phyloP scores from a whole-genome alignment of 2,329 filamentous ascomycete species.

The Paecilomyces dactylethromorphus region DNA sequence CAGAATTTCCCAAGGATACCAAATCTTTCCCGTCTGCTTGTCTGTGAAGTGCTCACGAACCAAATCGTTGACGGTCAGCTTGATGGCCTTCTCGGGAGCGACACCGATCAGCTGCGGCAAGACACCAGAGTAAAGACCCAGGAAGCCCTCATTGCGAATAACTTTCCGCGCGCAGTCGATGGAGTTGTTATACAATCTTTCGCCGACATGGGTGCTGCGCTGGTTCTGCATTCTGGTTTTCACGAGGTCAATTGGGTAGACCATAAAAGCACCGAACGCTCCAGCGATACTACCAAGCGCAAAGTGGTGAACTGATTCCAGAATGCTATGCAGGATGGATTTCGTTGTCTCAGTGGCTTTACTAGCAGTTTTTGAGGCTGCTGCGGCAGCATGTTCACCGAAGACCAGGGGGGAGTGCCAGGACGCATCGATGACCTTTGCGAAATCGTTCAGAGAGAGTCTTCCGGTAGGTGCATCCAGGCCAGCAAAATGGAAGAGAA shows the following conservation, averaged over 20 bases:
- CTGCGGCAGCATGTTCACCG: conserved; percentile 39
- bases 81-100: conserved; percentile 98
- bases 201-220: conserved; percentile 71
- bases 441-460: conserved; percentile 76
- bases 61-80: conserved; percentile 95
- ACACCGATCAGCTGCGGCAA: conserved; percentile 93
- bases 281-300: conserved; percentile 81
- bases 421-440: conserved; percentile 88
- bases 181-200: conserved; percentile 93
- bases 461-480: conserved; percentile 83
- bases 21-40: conserved; percentile 66
- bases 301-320: conserved; percentile 86
- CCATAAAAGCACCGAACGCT: conserved; percentile 98
- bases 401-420: conserved; percentile 66
- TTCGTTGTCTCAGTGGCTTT: conserved; percentile 51
- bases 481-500: conserved; percentile 96
- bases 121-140: conserved; percentile 88
- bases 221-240: conserved; percentile 99
- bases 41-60: conserved; percentile 71
- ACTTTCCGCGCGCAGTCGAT: conserved; percentile 93
- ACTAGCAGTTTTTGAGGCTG: conserved; percentile 38
- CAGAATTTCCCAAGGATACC: conserved; percentile 64
- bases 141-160: conserved; percentile 82
- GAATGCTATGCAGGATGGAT: conserved; percentile 55
- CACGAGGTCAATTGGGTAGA: conserved; percentile 96